Conservation (phyloP, 129 eudicot genomes). For the Dittrichia graveolens region DNA sequence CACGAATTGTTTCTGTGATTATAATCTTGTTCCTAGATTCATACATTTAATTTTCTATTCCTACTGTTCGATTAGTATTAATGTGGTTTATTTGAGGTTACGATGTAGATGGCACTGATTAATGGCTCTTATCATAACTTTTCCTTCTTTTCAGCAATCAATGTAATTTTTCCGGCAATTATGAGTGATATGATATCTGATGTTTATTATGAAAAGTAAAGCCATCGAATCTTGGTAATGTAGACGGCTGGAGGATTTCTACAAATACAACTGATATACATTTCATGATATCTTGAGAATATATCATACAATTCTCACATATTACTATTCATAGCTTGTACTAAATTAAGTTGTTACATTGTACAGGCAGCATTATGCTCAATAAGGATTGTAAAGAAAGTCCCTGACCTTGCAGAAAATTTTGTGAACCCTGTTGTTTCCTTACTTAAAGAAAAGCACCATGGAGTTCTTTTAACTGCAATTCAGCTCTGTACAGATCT, state of each 20-base stretch:
- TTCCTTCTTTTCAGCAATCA: conserved; percentile 2
- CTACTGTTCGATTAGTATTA: neutral
- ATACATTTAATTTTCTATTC: neutral
- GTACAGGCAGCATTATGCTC: conserved; percentile 94
- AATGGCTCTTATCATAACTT: neutral
- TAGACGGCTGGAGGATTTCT: conserved; percentile 2
- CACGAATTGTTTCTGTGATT: neutral
- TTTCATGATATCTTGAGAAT: conserved; percentile 1
- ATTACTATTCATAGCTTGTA: neutral
- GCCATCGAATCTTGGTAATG: neutral
- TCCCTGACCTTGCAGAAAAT: conserved; percentile 90
- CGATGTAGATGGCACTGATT: neutral
- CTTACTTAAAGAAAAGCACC: conserved; percentile 93
- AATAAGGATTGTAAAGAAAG: conserved; percentile 92
- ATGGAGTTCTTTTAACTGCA: conserved; percentile 86
- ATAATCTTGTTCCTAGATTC: neutral
- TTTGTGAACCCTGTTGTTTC: conserved; percentile 82
- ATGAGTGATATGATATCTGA: neutral
- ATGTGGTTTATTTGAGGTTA: neutral
- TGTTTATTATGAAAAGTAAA: neutral
- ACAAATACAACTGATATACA: neutral
- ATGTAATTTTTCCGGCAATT: neutral
- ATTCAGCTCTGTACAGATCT: conserved; percentile 86
- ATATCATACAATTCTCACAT: conserved; percentile 1
- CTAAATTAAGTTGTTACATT: conserved; percentile 33